Evolutionary conservation across 2,329 filamentous ascomycete genomes (phyloP).

Genomic region (Venturia effusa): DNA sequence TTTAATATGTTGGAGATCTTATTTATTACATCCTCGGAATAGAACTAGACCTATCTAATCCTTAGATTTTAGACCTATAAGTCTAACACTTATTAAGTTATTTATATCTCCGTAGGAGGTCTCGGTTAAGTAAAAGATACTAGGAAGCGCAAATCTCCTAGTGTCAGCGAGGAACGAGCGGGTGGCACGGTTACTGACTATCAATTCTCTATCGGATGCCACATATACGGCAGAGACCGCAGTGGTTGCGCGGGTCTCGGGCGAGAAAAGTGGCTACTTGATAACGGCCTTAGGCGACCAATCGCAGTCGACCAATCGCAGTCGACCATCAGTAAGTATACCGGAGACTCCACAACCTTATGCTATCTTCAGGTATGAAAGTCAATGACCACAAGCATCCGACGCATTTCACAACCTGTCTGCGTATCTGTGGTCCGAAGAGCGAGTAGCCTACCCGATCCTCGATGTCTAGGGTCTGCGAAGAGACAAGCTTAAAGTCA

Average conservation of each 20-base stretch:
- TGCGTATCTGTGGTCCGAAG: background rate
- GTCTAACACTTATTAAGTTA: too few relatives aligned
- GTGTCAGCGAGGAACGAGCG: too few relatives aligned
- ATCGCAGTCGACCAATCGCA: background rate
- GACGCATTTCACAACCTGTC: background rate
- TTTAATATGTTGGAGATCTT: too few relatives aligned
- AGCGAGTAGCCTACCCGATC: background rate
- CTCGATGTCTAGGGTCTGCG: background rate
- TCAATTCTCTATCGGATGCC: background rate
- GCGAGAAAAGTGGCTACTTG: background rate
- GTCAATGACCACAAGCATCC: background rate
- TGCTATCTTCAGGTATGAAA: background rate
- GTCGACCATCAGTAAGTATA: background rate
- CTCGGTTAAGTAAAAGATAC: too few relatives aligned
- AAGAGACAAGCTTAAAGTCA: background rate
- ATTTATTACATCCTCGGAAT: too few relatives aligned
- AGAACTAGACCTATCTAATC: too few relatives aligned
- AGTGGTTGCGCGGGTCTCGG: background rate
- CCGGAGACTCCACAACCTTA: background rate
- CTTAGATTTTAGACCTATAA: too few relatives aligned
- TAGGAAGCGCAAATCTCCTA: too few relatives aligned
- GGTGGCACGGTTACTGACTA: too few relatives aligned
- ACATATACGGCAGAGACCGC: background rate
- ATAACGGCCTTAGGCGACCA: background rate
- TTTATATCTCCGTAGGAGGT: too few relatives aligned